Base-by-base conservation (phyloP, 2,329 filamentous ascomycete genomes). In the Knufia petricola region DNA sequence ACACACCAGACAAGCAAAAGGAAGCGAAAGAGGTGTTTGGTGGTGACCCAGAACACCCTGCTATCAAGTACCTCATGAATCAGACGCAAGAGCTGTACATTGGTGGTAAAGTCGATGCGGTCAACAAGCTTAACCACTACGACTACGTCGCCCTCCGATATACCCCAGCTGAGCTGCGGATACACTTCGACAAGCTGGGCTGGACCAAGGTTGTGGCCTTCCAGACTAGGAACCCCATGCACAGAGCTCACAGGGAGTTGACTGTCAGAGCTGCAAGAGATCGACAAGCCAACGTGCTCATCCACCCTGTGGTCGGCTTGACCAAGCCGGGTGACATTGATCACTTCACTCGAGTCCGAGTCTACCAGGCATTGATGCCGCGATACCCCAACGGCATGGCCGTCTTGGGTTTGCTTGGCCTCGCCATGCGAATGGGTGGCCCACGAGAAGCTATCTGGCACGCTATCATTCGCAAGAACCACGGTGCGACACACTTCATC, bases 331-430 rank as follows among this genome's bases (percentile, higher is more conserved):
- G 92, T 68, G 92, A 98, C 69, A 98, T 98, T 66, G 92, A 98
- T 72, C 92, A 98, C 78, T 98, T 98, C 76, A 98, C 92, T 62
- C 87, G 92, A 67, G 92, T 98, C 61, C 88, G 92, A 64, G 92
- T 95, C 63, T 98, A 98, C 80, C 87, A 96, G 78, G 90, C 92
- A 37, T 81, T 98, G 48, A 79, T 98, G 57, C 87, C 90, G 59
- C 82, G 92, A 64, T 98, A 98, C 74, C 92, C 92, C 69, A 98
- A 96, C 70, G 92, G 92, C 63, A 98, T 98, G 92, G 92, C 92
- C 51, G 88, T 94, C 32, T 81, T 98, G 57, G 90, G 88, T 69
- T 86, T 98, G 36, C 79, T 98, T 48, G 89, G 89, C 51, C 78
- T 98, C 56, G 92, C 92, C 62, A 98, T 98, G 92, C 85, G 92